A percentile compares a stretch with the other conserved stretches of the same genome.
Conservation (phyloP, 257 asterid species). For the Ilex aquifolium region DNA sequence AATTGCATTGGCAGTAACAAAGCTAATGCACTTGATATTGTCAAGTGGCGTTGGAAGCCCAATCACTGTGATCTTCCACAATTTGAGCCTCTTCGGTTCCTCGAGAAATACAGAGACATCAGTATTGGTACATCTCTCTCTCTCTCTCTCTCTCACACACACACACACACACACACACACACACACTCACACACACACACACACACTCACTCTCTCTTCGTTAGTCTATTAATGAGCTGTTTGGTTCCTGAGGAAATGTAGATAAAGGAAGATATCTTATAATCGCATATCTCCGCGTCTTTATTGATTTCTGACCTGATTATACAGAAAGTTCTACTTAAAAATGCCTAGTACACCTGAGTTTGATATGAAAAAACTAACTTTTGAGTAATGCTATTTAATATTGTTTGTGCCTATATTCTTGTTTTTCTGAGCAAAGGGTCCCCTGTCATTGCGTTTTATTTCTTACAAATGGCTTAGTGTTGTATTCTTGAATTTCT, state of each 20-base stretch:
- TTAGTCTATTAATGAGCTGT: too few species aligned
- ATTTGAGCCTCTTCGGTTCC: conserved; percentile 65
- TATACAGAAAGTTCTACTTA: too few species aligned
- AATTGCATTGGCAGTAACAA: conserved; percentile 74
- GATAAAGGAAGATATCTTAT: too few species aligned
- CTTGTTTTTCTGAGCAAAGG: background rate
- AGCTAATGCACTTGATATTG: conserved; percentile 66
- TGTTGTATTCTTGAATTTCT: too few species aligned
- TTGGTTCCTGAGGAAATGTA: too few species aligned
- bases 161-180: background rate
- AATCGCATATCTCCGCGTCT: too few species aligned
- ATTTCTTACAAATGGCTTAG: background rate
- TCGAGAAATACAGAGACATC: conserved; percentile 52
- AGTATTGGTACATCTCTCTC: conserved; percentile 54
- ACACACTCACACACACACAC: background rate
- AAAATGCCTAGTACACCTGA: too few species aligned
- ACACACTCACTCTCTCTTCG: too few species aligned
- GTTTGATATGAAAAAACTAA: too few species aligned
- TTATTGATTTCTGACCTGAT: too few species aligned
- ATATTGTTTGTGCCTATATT: background rate
- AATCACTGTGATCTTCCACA: conserved; percentile 64
- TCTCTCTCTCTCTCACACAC: background rate
- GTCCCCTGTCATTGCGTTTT: background rate
- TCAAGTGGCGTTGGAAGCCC: conserved; percentile 95
- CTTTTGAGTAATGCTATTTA: too few species aligned